Conservation (phyloP, 75 land plant species). For the Larix kaempferi region DNA sequence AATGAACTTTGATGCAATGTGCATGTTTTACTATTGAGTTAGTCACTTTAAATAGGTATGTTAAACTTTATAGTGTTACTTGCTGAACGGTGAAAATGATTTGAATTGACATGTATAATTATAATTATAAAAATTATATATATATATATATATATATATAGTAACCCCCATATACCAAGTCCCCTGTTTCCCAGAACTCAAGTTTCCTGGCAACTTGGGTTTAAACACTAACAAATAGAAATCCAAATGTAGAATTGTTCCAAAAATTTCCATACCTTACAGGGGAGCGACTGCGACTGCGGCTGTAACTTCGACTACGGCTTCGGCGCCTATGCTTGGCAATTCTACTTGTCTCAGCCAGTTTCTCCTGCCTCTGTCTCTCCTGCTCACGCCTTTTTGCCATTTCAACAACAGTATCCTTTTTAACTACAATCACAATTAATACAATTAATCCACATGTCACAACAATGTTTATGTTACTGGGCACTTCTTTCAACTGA, state of each 20-base stretch:
- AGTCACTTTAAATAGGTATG: too few species aligned
- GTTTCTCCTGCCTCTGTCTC: constrained; percentile 78
- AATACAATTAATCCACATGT: constrained; percentile 10
- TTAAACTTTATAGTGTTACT: background rate
- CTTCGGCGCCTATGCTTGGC: constrained; percentile 57
- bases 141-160: too few species aligned
- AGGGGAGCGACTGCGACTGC: constrained; percentile 47
- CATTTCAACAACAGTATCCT: constrained; percentile 87
- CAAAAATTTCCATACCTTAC: constrained; percentile 41
- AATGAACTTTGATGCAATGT: too few species aligned
- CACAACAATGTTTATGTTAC: background rate
- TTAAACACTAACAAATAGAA: background rate
- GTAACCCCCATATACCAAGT: too few species aligned
- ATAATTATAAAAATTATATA: background rate
- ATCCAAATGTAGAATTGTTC: background rate
- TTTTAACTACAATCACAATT: constrained; percentile 54
- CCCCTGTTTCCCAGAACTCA: too few species aligned
- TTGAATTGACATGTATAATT: background rate
- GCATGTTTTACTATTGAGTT: too few species aligned
- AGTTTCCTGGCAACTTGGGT: background rate
- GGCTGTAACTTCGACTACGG: constrained; percentile 38
- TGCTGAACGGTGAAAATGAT: background rate
- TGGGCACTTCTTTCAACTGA: background rate
- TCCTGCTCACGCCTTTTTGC: constrained; percentile 94
- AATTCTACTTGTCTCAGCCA: constrained; percentile 84